Evolutionary conservation across 1,284 basidiomycete species (phyloP).

Genomic region (Caloboletus inedulis): DNA sequence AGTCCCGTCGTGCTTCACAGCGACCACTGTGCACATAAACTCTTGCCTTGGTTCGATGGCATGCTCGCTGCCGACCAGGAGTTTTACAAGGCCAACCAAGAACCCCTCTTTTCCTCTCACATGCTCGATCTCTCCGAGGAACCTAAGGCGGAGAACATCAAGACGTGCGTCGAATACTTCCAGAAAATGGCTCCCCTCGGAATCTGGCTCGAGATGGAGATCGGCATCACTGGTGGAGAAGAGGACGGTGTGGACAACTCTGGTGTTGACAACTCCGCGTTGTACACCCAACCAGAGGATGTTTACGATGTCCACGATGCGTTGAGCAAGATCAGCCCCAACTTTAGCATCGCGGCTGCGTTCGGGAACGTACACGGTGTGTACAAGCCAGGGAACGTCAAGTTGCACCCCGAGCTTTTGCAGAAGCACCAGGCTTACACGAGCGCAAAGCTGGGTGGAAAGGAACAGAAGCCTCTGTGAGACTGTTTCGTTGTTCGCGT

Average conservation of each 20-base stretch:
- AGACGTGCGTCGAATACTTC: conserved; percentile 93
- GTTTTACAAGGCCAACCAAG: conserved; percentile 87
- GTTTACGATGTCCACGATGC: conserved; percentile 90
- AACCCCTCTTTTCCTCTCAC: conserved; percentile 97
- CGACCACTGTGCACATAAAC: conserved; percentile 98
- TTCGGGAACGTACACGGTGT: conserved; percentile 89
- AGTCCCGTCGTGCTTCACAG: conserved; percentile 98
- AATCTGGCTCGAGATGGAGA: conserved; percentile 99
- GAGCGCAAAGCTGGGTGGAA: conserved; percentile 65
- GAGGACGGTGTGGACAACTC: conserved; percentile 99
- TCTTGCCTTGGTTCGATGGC: conserved; percentile 99
- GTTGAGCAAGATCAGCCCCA: conserved; percentile 82
- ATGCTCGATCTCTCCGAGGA: conserved; percentile 99
- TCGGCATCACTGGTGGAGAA: conserved; percentile 99
- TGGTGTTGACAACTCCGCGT: conserved; percentile 86
- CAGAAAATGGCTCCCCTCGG: conserved; percentile 91
- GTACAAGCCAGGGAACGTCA: conserved; percentile 83
- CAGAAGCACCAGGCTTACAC: conserved; percentile 88
- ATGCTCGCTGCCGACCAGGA: conserved; percentile 98
- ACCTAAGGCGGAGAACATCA: conserved; percentile 96
- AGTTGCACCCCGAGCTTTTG: conserved; percentile 88
- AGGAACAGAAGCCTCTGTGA: conserved; percentile 77
- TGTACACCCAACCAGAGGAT: conserved; percentile 99
- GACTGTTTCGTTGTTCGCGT: conserved; percentile 30
- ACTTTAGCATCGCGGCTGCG: conserved; percentile 89